Conservation (phyloP, 2,329 filamentous ascomycete genomes). For the Harringtonia aguacate region DNA sequence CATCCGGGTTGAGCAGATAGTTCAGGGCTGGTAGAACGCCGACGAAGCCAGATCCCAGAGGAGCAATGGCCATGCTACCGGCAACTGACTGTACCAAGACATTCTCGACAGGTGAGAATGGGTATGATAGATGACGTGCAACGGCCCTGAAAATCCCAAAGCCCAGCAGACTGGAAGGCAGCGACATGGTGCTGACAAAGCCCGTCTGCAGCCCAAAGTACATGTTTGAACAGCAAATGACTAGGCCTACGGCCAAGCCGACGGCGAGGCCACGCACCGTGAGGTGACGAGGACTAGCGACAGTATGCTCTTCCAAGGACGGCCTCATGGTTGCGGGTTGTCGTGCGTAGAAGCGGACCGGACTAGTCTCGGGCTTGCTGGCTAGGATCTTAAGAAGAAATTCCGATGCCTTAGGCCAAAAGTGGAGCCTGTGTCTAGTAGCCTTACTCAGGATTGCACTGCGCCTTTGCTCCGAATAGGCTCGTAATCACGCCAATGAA, state of each 20-base stretch:
- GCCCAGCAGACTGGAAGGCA: constrained; percentile 89
- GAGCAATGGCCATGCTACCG: constrained; percentile 93
- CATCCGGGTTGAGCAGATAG: constrained; percentile 66
- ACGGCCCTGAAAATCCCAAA: constrained; percentile 87
- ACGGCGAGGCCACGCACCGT: constrained; percentile 71
- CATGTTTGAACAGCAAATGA: constrained; percentile 96
- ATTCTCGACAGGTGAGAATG: constrained; percentile 92
- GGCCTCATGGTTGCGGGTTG: constrained; percentile 1
- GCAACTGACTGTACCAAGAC: constrained; percentile 94
- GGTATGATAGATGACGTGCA: constrained; percentile 59
- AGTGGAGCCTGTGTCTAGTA: too few relatives aligned
- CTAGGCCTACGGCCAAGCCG: constrained; percentile 71
- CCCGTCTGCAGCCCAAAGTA: constrained; percentile 71
- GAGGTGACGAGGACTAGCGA: constrained; percentile 51
- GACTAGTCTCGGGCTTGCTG: too few relatives aligned
- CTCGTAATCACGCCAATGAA: too few relatives aligned
- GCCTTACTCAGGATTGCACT: too few relatives aligned
- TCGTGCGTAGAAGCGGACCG: neutral
- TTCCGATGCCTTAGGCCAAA: too few relatives aligned
- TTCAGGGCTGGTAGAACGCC: constrained; percentile 91
- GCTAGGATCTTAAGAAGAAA: too few relatives aligned
- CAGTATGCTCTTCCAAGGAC: neutral
- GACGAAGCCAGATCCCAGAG: constrained; percentile 88
- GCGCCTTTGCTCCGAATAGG: too few relatives aligned
- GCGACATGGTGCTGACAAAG: constrained; percentile 72